Evolutionary conservation across 495 filamentous ascomycete genomes (phyloP), one percentile per base, ranked within the genome.

Genomic region (Patellaria atrata): DNA sequence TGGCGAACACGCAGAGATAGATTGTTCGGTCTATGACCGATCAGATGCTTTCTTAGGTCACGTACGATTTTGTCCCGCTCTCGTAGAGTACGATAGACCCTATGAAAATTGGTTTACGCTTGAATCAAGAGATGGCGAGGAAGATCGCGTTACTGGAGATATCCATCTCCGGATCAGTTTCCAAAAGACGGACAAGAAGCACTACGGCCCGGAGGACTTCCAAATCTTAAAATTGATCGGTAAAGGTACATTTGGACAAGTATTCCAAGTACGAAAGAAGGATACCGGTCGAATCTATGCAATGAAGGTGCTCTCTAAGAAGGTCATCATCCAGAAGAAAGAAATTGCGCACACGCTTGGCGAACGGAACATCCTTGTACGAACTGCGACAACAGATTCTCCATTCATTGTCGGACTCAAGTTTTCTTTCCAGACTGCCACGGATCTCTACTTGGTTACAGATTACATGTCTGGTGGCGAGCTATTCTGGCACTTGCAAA

Each of bases 391-490:
- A 66, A 73, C 86, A 14, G 82, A 94, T 33, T 97, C 89, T 9
- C 85, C 87, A 0, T 97, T 97, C 55, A 97, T 97, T 45, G 89
- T 97, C 15, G 89, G 89, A 9, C 66, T 97, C 47, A 97, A 97
- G 50, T 97, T 96, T 54, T 97, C 89, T 1, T 99, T 99, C 62
- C 89, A 99, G 52, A 96, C 89, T 0, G 82, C 86, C 3, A 86
- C 84, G 8, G 89, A 99, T 53, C 72, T 99, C 1, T 96, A 94
- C 54, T 67, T 99, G 1, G 91, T 99, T 16, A 96, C 91, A n/a
- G 91, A 94, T 52, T 99, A 93, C 64, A 96, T 99, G 89, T 96
- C 91, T 3, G 89, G 89, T 3, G 91, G 89, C 22, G 89, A 96
- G 54, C 62, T 99, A 1, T 99, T 99, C 59, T 99, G 87, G 85